phyloP scores from a whole-genome alignment of 192 early-diverging fungal species.

The Rhizoclosmatium sp. region DNA sequence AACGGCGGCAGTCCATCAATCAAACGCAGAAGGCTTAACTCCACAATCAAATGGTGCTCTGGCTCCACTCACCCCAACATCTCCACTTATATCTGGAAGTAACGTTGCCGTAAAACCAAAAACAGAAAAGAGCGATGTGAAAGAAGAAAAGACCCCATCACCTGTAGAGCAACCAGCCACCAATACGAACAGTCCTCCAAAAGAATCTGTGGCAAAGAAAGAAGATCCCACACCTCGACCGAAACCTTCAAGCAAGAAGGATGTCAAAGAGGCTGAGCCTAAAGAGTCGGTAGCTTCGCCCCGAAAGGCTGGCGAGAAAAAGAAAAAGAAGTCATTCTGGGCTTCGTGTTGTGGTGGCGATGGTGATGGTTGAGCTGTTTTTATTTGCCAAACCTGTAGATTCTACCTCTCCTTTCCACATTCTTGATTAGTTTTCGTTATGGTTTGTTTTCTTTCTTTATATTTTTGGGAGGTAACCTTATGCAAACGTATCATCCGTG shows the following conservation, averaged over 20 bases:
- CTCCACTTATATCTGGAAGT: too few species aligned
- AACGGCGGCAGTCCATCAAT: constrained; percentile 22
- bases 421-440: too few species aligned
- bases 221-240: neutral
- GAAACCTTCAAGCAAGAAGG: neutral
- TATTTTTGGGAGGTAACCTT: too few species aligned
- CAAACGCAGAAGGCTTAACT: constrained; percentile 6
- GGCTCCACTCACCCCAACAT: neutral
- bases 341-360: neutral
- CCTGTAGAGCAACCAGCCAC: neutral
- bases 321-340: constrained; percentile 13
- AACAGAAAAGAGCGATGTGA: neutral
- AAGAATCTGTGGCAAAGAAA: neutral
- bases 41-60: neutral
- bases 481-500: too few species aligned
- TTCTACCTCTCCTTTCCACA: too few species aligned
- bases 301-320: constrained; percentile 3
- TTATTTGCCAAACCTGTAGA: neutral
- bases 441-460: too few species aligned
- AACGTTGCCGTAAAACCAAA: neutral
- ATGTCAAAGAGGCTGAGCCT: neutral
- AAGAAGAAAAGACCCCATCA: neutral
- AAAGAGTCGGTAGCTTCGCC: neutral
- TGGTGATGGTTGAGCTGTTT: neutral
- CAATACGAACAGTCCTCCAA: neutral